Base-by-base conservation (phyloP, 1,139 yeast genomes). In the Eremothecium coryli region DNA sequence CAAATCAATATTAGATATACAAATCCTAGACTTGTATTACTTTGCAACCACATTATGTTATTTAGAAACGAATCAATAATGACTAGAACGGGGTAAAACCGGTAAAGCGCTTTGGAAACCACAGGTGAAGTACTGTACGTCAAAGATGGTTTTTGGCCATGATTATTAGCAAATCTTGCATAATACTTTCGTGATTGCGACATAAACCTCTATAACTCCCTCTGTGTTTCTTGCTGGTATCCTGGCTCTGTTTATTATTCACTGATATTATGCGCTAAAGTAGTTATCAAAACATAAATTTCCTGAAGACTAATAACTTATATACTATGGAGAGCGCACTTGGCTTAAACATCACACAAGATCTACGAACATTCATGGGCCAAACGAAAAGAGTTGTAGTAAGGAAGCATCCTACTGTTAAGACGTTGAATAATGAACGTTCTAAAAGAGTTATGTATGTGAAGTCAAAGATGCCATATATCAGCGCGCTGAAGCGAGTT, bases 401-500 rank as follows among this genome's bases (percentile, higher is more conserved):
- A 2, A 43, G 39, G 25, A 50, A 46, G 30, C 50, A 41, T 22
- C 55, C 61, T 2, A 44, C 57, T 3, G 36, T 52, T 5, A 56
- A 56, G 39, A 36, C 41, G 8, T 35, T 48, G 12, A 42, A 52
- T 5, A 51, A 49, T 35, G 48, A 48, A 33, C 42, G 45, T 27
- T 44, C 65, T 4, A 71, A 71, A 21, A 66, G 76, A 0, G 66
- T 70, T 1, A 61, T 76, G 14, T 66, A 73, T 35, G 66, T 80
- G 25, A 76, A 77, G 48, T 58, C 74, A 5, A 51, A 55, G 2
- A 76, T 85, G 1, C 85, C 88, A 1, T 78, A 61, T 46, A 59
- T 78, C 4, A 68, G 82, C 12, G 82, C 78, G 0, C 43, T 78
- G 23, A 79, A 79, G 49, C 61, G 77, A 36, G 65, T 75, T 4